Evolutionary conservation across 148 eudicot genomes (phyloP).

Genomic region (Spergularia bocconei): DNA sequence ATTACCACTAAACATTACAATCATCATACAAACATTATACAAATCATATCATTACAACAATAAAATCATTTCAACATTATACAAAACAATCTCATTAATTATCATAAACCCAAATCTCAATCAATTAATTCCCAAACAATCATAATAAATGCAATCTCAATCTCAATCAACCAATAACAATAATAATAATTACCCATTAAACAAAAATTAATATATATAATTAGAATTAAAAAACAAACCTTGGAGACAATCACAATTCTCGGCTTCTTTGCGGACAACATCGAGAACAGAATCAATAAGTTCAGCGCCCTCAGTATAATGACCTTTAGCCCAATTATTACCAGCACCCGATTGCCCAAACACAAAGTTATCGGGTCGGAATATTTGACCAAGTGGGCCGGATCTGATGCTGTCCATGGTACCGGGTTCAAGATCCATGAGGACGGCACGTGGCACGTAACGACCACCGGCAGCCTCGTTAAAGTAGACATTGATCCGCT

Average conservation of each 20-base stretch:
- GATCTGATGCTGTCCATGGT: slow-evolving; percentile 81
- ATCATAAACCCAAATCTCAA: too few relatives aligned
- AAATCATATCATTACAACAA: not conserved
- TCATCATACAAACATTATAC: not conserved
- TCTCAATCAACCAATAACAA: not conserved
- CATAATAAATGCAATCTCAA: too few relatives aligned
- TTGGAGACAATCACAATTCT: slow-evolving; percentile 79
- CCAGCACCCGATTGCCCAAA: slow-evolving; percentile 84
- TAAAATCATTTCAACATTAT: not conserved
- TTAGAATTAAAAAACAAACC: slow-evolving; percentile 31
- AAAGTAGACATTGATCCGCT: slow-evolving; percentile 67
- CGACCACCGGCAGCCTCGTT: slow-evolving; percentile 69
- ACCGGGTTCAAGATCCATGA: slow-evolving; percentile 85
- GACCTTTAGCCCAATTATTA: slow-evolving; percentile 80
- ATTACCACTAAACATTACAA: too few relatives aligned
- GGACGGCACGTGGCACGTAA: slow-evolving; percentile 65
- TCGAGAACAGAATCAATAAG: slow-evolving; percentile 79
- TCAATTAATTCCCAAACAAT: too few relatives aligned
- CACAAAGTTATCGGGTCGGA: slow-evolving; percentile 71
- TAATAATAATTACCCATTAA: not conserved
- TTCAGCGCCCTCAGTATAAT: slow-evolving; percentile 83
- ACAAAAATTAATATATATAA: not conserved
- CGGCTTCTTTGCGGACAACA: slow-evolving; percentile 83
- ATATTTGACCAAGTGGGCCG: slow-evolving; percentile 64
- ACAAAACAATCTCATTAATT: too few relatives aligned